Evolutionary conservation across 805 yeast genomes (phyloP), one percentile per base, ranked within the genome.

Genomic region (Starmerella stellata): DNA sequence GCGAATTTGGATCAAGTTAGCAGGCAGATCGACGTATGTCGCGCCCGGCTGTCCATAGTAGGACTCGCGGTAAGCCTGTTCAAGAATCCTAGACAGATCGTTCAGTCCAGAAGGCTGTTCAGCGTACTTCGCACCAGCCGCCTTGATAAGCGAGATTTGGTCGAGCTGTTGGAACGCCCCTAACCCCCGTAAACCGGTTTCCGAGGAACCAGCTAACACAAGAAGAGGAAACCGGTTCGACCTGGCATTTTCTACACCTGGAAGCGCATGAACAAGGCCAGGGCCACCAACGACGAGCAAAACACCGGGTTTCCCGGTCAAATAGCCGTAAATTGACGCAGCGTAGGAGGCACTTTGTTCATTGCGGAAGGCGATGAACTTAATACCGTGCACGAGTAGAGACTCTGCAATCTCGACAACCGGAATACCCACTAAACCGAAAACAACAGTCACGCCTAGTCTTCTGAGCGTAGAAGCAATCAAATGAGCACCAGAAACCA

Each of bases 331-430:
- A 0, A 69, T 66, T 1, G 79, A 70, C 2, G 85, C 83, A 2
- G 85, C 85, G 48, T 76, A 75, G 0, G 80, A 70, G 0, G 85
- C 83, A 14, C 77, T 64, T 49, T 76, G 83, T 51, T 76, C 83
- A 53, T 76, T 76, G 43, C 83, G 60, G 52, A 75, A 75, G 0
- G 74, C 52, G 30, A 75, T 54, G 52, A 76, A 76, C 40, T 59
- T 56, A 42, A 77, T 66, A 1, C 75, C 78, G 14, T 56, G 52
- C 7, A 56, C 57, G 17, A 73, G 68, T 44, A 70, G 59, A 1
- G 74, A 70, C 39, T 75, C 76, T 15, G 81, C 82, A 16, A 72
- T 68, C 40, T 76, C 80, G 13, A 76, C 78, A 8, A 76, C 72
- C 1, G 85, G 85, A 34, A 76, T 76, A 0, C 83, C 85, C 3